A percentile compares a stretch with the other conserved stretches of the same genome.
These are phyloP conservation scores for Acanthochlamys bracteata DNA, from an alignment of 106 monocot genomes.

Conservation along the genomic window DNA sequence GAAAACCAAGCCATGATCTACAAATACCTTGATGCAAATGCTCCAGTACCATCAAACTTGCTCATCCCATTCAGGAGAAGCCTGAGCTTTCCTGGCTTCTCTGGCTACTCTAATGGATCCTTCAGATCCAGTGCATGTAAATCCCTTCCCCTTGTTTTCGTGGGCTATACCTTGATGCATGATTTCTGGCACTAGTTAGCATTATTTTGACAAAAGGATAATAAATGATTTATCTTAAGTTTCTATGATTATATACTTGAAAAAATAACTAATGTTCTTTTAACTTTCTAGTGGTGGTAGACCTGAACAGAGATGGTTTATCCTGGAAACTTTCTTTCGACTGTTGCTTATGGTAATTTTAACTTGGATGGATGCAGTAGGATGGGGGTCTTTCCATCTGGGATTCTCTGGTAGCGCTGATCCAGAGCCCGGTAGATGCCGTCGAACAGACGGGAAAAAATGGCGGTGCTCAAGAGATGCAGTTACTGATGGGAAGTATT, in stretches of 20 bases:
- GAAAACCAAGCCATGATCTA: conserved; percentile 85
- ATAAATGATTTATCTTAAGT: too few relatives aligned
- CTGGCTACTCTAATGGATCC: conserved; percentile 37
- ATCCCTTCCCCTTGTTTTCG: neutral
- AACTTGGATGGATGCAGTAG: conserved; percentile 28
- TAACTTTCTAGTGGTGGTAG: too few relatives aligned
- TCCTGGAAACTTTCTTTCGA: too few relatives aligned
- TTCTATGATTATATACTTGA: too few relatives aligned
- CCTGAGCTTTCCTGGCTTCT: conserved; percentile 33
- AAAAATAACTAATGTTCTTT: too few relatives aligned
- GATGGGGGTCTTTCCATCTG: conserved; percentile 67
- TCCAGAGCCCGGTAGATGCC: conserved; percentile 90
- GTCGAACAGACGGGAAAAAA: conserved; percentile 95
- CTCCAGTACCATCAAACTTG: conserved; percentile 53
- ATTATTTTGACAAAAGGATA: too few relatives aligned
- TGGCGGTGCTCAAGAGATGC: conserved; percentile 99
- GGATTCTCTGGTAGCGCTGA: conserved; percentile 68
- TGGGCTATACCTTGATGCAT: too few relatives aligned
- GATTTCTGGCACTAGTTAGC: too few relatives aligned
- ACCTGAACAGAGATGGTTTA: too few relatives aligned
- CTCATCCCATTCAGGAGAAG: conserved; percentile 57
- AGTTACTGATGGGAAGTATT: conserved; percentile 90
- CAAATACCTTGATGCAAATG: conserved; percentile 60
- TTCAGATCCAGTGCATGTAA: conserved; percentile 43
- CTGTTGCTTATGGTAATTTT: neutral